A percentile compares a stretch with the other conserved stretches of the same genome.
Evolutionary conservation across 768 basidiomycete genomes (phyloP).

Genomic region (Hygrocybe coccinea): DNA sequence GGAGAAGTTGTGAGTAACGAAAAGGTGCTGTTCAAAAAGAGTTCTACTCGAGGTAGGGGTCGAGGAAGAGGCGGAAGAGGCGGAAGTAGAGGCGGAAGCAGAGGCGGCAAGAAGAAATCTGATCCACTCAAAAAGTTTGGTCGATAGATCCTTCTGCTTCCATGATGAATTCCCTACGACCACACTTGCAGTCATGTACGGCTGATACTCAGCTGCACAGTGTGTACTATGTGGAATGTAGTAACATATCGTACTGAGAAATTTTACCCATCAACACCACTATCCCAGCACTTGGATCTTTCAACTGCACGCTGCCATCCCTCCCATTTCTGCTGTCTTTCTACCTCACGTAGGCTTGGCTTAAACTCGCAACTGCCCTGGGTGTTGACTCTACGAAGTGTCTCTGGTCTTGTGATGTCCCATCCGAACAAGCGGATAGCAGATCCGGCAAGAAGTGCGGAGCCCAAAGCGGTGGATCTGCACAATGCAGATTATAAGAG

Average conservation of each 20-base stretch:
- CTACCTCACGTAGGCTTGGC: constrained; percentile 48
- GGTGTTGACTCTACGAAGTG: constrained; percentile 81
- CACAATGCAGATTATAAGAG: background rate
- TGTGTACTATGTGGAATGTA: too few relatives aligned
- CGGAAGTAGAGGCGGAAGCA: constrained; percentile 40
- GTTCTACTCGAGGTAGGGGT: constrained; percentile 44
- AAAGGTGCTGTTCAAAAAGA: constrained; percentile 66
- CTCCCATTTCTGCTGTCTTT: constrained; percentile 61
- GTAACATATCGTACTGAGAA: too few relatives aligned
- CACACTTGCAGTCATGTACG: too few relatives aligned
- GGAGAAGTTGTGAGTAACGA: constrained; percentile 28
- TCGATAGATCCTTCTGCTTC: constrained; percentile 19
- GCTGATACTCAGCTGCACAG: too few relatives aligned
- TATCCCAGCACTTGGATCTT: constrained; percentile 78
- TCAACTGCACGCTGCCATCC: constrained; percentile 90
- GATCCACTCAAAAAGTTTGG: constrained; percentile 81
- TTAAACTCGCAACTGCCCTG: constrained; percentile 69
- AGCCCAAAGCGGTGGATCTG: constrained; percentile 92
- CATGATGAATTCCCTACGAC: too few relatives aligned
- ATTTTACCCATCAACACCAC: constrained; percentile 28
- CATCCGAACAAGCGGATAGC: constrained; percentile 88
- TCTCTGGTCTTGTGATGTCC: constrained; percentile 81
- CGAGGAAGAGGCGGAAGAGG: constrained; percentile 48
- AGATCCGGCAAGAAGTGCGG: constrained; percentile 87
- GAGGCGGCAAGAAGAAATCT: constrained; percentile 63